Base-by-base conservation (phyloP, 805 yeast species). In the Komagataella mondaviorum region DNA sequence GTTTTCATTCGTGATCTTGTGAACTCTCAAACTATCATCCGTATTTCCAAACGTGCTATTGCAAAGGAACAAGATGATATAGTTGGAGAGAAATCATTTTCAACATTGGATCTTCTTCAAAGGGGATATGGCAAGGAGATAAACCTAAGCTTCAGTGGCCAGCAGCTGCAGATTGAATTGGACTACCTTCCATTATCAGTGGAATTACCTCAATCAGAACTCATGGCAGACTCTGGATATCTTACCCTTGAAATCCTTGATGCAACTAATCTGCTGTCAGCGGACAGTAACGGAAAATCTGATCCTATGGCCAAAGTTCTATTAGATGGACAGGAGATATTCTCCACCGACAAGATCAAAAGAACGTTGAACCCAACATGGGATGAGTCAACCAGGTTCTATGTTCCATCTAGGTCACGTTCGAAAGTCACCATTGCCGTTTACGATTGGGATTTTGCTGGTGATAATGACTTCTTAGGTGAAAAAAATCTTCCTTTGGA, bases 391-490 rank as follows among this genome's bases (percentile, higher is more conserved):
- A 69, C 77, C 22, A 72, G 71, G 3, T 65, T 88, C 56, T 81
- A 85, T 3, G 64, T 85, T 53, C 72, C 77, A 44, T 83, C 93
- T 0, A 77, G 88, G 63, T 68, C 80, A 2, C 75, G 85, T 60
- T 69, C 76, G 23, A 58, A 67, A 16, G 62, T 84, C 24, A 55
- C 64, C 39, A 57, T 82, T 22, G 75, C 73, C 47, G 78, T 82
- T 16, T 77, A 67, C 59, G 93, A 86, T 64, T 86, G 91, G 91
- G 93, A 86, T 65, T 72, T 83, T 61, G 76, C 89, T 22, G 90
- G 87, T 55, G 77, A 73, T 50, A 79, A 82, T 64, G 85, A 80
- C 55, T 61, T 72, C 22, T 63, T 86, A 49, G 90, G 90, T 46
- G 58, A 65, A 39, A 76, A 73, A 6, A 56, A 55, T 1, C 55